These are phyloP conservation scores for Pseudogymnoascus sp. DNA, from an alignment of 2,329 filamentous ascomycete genomes.

Conservation along the genomic window DNA sequence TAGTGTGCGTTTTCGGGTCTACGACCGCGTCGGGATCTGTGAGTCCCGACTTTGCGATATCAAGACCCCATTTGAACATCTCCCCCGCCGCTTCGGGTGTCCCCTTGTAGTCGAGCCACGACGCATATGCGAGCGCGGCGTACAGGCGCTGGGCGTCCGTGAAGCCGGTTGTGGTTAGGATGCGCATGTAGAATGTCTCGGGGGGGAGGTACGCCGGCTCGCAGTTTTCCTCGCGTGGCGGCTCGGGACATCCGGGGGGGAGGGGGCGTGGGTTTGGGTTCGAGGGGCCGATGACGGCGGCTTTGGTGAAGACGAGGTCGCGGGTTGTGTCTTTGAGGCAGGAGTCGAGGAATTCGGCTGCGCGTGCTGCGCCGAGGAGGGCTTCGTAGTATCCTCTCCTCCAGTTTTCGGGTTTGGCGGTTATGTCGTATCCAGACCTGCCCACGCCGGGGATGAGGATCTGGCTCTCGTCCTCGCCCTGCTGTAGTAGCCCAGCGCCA, in stretches of 20 bases:
- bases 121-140: constrained; percentile 73
- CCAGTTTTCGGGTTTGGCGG: constrained; percentile 51
- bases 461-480: constrained; percentile 46
- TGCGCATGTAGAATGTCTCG: constrained; percentile 70
- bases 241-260: constrained; percentile 51
- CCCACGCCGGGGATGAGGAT: constrained; percentile 47
- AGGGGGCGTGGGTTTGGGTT: constrained; percentile 74
- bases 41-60: constrained; percentile 57
- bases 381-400: constrained; percentile 76
- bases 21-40: constrained; percentile 42
- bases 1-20: constrained; percentile 53
- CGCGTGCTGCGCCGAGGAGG: constrained; percentile 67
- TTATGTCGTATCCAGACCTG: constrained; percentile 57
- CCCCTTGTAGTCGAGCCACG: constrained; percentile 75
- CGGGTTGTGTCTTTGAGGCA: constrained; percentile 63
- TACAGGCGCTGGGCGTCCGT: constrained; percentile 70
- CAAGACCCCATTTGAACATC: constrained; percentile 68
- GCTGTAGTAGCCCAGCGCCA: constrained; percentile 50
- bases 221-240: constrained; percentile 69
- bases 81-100: constrained; percentile 56
- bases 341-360: constrained; percentile 73
- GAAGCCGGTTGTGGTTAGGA: constrained; percentile 74
- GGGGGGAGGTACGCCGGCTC: constrained; percentile 60
- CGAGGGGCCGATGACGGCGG: constrained; percentile 70
- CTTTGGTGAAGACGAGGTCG: constrained; percentile 59